Evolutionary conservation across 495 filamentous ascomycete genomes (phyloP), one percentile per base, ranked within the genome.

Genomic region (Xylaria cubensis): DNA sequence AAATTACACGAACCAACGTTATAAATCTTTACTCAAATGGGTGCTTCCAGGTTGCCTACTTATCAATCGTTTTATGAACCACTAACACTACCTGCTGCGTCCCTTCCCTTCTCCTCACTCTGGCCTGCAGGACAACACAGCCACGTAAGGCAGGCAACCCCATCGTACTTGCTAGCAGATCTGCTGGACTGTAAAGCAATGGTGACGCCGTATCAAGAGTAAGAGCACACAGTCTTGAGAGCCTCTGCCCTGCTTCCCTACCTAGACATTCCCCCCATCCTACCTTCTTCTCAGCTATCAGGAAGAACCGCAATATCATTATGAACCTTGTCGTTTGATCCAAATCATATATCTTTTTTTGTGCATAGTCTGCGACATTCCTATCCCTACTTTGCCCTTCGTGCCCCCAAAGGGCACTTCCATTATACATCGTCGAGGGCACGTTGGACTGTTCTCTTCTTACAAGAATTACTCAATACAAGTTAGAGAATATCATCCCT

Each of bases 401-500:
- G 21, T 51, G 58, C 68, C 68, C 56, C 41, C 1, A n/a, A 17
- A 36, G 56, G 68, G 56, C 17, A 15, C 46, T 42, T 42, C n/a
- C 26, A 51, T 51, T 44, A 41, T 46, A 42, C 2, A 42, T 46
- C 39, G 12, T 19, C 70, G 29, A 13, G 32, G 15, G 7, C 15
- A 67, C 53, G 34, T 24, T 50, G 24, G n/a, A 26, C 56, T 48
- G 44, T 34, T 50, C 48, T 12, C 26, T 58, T 9, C 39, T 51
- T 41, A 24, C 29, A 58, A 56, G 12, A 24, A 39, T 46, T 59
- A 71, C 19, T 39, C 44, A 53, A 51, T 59, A 58, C 69, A 4
- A 15, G 24, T 42, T 59, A 58, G 15, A 65, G 26, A 32, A 8
- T 50, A 65, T 71, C 36, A 59, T 71, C 9, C 8, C 48, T 58